phyloP scores from a whole-genome alignment of 2,329 filamentous ascomycete genomes.

The Botrytis elliptica region DNA sequence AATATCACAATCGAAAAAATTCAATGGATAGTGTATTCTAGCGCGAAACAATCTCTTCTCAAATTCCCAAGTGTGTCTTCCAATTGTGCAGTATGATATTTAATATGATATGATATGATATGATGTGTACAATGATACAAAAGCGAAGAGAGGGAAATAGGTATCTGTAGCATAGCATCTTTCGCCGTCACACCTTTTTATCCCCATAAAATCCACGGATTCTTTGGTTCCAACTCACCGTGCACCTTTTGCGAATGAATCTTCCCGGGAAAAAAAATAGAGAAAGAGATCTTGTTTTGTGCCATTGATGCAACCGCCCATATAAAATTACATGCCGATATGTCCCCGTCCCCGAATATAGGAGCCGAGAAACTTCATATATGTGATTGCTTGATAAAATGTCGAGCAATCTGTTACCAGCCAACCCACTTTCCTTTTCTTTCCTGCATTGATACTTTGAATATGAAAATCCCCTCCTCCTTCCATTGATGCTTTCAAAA shows the following conservation, averaged over 20 bases:
- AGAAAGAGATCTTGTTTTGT: not conserved
- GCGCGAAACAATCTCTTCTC: not conserved
- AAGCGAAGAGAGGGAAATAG: not conserved
- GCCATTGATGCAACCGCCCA: not conserved
- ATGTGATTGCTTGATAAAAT: not conserved
- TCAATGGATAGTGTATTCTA: not conserved
- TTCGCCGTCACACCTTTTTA: not conserved
- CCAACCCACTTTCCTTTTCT: not conserved
- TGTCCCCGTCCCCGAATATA: not conserved
- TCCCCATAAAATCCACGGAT: not conserved
- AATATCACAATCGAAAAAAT: not conserved
- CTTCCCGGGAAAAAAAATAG: not conserved
- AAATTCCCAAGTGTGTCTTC: not conserved
- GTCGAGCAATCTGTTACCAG: not conserved
- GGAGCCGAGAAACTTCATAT: not conserved
- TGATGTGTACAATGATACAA: constrained; percentile 9
- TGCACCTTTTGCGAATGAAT: not conserved
- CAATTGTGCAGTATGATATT: not conserved
- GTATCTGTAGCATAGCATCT: not conserved
- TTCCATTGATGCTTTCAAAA: not conserved
- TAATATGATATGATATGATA: not conserved
- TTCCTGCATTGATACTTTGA: not conserved
- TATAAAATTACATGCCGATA: not conserved
- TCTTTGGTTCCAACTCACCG: not conserved
- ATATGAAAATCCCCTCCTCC: not conserved